Conservation (phyloP, 83 land plant genomes). For the Thuja plicata region DNA sequence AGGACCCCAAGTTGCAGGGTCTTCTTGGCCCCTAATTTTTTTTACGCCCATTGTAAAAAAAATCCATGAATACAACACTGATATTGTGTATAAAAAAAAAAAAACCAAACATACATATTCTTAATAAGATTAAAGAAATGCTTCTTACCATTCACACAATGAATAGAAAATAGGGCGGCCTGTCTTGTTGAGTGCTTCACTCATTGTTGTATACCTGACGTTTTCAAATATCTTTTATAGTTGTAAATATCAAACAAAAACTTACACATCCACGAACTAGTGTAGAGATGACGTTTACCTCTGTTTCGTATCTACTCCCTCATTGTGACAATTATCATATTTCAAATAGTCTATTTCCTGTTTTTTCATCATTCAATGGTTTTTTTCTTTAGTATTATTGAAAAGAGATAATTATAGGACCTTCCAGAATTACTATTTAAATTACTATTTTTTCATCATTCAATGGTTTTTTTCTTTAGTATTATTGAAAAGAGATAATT, state of each 20-base stretch:
- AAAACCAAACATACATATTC: background rate
- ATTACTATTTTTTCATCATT: conserved; percentile 20
- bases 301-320: conserved; percentile 30
- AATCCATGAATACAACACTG: background rate
- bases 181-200: conserved; percentile 1
- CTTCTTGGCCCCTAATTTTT: background rate
- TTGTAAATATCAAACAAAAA: background rate
- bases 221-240: background rate
- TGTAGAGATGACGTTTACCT: conserved; percentile 25
- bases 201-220: conserved; percentile 4
- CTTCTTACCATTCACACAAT: conserved; percentile 15
- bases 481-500: background rate
- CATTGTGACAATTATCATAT: conserved; percentile 72
- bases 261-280: background rate
- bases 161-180: conserved; percentile 8
- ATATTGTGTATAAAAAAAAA: background rate
- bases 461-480: background rate
- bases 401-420: too few species aligned
- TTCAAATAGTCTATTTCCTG: conserved; percentile 81
- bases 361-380: background rate
- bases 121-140: background rate
- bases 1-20: conserved; percentile 25
- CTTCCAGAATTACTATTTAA: too few species aligned
- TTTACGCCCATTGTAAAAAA: background rate
- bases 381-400: background rate